These are phyloP conservation scores for Colletotrichum chlorophyti DNA, from an alignment of 2,329 filamentous ascomycete species.

Conservation along the genomic window DNA sequence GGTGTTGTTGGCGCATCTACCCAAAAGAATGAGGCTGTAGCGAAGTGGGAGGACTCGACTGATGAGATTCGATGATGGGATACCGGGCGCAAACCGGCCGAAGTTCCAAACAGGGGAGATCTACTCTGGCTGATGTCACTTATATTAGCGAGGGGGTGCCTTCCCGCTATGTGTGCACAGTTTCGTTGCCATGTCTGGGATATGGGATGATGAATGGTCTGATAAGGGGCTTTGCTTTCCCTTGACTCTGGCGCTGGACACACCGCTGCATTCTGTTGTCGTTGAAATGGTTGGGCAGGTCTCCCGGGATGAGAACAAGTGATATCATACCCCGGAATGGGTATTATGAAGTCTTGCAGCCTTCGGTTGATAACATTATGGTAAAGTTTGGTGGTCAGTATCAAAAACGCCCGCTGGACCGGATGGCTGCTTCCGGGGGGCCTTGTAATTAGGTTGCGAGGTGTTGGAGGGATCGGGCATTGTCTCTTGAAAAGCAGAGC, in stretches of 20 bases:
- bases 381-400: neutral
- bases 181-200: conserved; percentile 14
- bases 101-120: neutral
- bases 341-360: conserved; percentile 3
- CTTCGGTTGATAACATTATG: neutral
- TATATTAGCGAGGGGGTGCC: conserved; percentile 16
- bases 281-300: conserved; percentile 1
- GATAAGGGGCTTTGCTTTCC: conserved; percentile 1
- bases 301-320: neutral
- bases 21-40: conserved; percentile 1
- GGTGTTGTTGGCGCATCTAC: neutral
- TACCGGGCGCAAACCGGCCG: neutral
- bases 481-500: neutral
- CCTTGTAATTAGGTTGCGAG: neutral
- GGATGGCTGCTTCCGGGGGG: conserved; percentile 7
- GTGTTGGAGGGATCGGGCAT: neutral
- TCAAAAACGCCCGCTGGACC: conserved; percentile 6
- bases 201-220: conserved; percentile 8
- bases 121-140: conserved; percentile 18
- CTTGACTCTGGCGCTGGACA: conserved; percentile 6
- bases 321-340: conserved; percentile 8
- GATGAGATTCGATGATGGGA: neutral
- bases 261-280: conserved; percentile 6
- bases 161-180: conserved; percentile 16
- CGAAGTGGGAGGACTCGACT: neutral